A percentile compares a stretch with the other conserved stretches of the same genome.
These are phyloP conservation scores for Ceratonia siliqua DNA, from an alignment of 306 rosid species.

Conservation along the genomic window DNA sequence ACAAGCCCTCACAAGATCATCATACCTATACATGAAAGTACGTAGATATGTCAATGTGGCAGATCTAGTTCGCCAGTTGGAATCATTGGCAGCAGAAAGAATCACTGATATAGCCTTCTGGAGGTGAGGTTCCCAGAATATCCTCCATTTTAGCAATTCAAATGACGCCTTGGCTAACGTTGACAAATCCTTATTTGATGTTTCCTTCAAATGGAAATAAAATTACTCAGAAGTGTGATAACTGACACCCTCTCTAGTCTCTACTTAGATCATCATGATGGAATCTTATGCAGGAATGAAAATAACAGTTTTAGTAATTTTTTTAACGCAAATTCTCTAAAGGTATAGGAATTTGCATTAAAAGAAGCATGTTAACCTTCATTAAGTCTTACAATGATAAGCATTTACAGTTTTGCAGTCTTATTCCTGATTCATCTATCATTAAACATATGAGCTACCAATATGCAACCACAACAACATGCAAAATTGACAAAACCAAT, in stretches of 20 bases:
- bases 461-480: background rate
- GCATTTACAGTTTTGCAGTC: background rate
- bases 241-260: slow-evolving; percentile 3
- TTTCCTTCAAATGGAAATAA: slow-evolving; percentile 67
- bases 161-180: slow-evolving; percentile 89
- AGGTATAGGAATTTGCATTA: slow-evolving; percentile 20
- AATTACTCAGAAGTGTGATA: slow-evolving; percentile 36
- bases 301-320: background rate
- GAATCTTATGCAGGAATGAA: slow-evolving; percentile 12
- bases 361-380: slow-evolving; percentile 17
- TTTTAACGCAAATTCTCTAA: slow-evolving; percentile 2
- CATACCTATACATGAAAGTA: slow-evolving; percentile 94
- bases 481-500: background rate
- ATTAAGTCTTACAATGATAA: slow-evolving; percentile 3
- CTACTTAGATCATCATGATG: slow-evolving; percentile 6
- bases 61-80: slow-evolving; percentile 95
- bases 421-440: slow-evolving; percentile 13
- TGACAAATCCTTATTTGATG: slow-evolving; percentile 95
- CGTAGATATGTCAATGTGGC: slow-evolving; percentile 90
- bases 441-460: background rate
- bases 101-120: slow-evolving; percentile 76
- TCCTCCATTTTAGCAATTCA: slow-evolving; percentile 91
- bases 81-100: slow-evolving; percentile 82
- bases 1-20: slow-evolving; percentile 31
- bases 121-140: slow-evolving; percentile 83